Evolutionary conservation across 495 filamentous ascomycete genomes (phyloP).

Genomic region (Clavariopsis aquatica): DNA sequence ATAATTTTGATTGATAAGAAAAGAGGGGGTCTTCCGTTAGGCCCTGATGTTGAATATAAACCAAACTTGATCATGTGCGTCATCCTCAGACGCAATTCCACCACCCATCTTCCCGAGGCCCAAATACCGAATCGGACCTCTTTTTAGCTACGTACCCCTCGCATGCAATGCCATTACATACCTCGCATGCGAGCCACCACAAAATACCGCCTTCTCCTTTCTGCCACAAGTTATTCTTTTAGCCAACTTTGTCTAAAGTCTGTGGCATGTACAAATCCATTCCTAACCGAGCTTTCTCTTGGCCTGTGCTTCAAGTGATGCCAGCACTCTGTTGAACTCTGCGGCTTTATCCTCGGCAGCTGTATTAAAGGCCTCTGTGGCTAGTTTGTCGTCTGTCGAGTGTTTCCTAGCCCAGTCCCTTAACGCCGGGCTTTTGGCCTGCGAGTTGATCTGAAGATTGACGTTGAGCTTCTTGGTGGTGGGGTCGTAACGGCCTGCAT

Average conservation of each 20-base stretch:
- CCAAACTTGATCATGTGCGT: conserved; percentile 2
- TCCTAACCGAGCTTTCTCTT: conserved; percentile 12
- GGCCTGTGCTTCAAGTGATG: conserved; percentile 3
- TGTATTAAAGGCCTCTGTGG: conserved; percentile 2
- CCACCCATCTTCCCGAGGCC: conserved; percentile 6
- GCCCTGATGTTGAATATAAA: conserved; percentile 3
- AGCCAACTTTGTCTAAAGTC: conserved; percentile 5
- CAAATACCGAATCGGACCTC: not conserved
- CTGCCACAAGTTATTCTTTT: conserved; percentile 7
- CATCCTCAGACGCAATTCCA: conserved; percentile 6
- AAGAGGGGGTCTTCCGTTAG: not conserved
- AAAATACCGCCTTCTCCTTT: conserved; percentile 7
- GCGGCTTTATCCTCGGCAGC: conserved; percentile 1
- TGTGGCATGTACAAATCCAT: conserved; percentile 4
- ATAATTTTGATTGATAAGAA: not conserved
- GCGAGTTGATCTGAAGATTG: conserved; percentile 35
- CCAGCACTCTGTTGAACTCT: conserved; percentile 8
- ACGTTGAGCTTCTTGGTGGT: conserved; percentile 28
- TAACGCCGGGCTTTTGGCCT: conserved; percentile 35
- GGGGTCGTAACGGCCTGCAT: conserved; percentile 30
- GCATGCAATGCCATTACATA: conserved; percentile 3
- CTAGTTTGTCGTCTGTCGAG: conserved; percentile 31
- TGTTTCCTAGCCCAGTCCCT: conserved; percentile 35
- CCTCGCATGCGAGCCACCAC: not conserved
- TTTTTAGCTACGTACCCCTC: not conserved